These are phyloP conservation scores for Tuber borchii DNA, from an alignment of 495 filamentous ascomycete genomes.

Conservation along the genomic window DNA sequence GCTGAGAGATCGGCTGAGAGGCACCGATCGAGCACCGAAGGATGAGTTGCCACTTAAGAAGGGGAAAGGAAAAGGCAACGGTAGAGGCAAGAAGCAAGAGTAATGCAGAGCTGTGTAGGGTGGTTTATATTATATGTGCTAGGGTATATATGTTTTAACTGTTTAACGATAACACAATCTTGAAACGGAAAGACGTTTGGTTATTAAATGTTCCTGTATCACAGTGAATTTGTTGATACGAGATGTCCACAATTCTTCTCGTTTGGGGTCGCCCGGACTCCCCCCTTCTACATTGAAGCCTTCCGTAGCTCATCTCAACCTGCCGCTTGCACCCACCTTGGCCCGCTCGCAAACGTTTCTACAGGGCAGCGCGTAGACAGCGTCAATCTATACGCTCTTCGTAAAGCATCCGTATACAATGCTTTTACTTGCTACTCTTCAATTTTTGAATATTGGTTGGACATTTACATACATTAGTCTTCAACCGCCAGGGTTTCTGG, in stretches of 20 bases:
- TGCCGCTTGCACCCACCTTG: neutral
- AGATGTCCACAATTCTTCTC: neutral
- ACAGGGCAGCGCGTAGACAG: neutral
- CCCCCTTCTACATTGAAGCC: neutral
- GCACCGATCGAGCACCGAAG: conserved; percentile 2
- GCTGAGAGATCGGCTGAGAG: conserved; percentile 13
- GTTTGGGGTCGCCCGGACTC: neutral
- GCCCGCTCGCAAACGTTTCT: neutral
- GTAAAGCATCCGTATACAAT: neutral
- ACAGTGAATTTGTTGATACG: neutral
- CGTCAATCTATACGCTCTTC: neutral
- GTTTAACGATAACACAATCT: neutral
- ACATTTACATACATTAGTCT: neutral
- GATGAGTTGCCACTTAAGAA: neutral
- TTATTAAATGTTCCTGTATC: neutral
- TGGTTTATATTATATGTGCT: neutral
- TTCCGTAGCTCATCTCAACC: neutral
- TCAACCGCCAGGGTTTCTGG: neutral
- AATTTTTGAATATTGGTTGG: neutral
- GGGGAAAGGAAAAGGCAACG: conserved; percentile 9
- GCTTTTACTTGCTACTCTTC: neutral
- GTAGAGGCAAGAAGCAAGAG: neutral
- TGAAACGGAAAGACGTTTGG: neutral
- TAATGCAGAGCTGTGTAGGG: neutral
- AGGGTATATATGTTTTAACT: neutral